Evolutionary conservation across 2,329 filamentous ascomycete species (phyloP), one percentile per base, ranked within the genome.

Genomic region (Pseudogymnoascus sp.): DNA sequence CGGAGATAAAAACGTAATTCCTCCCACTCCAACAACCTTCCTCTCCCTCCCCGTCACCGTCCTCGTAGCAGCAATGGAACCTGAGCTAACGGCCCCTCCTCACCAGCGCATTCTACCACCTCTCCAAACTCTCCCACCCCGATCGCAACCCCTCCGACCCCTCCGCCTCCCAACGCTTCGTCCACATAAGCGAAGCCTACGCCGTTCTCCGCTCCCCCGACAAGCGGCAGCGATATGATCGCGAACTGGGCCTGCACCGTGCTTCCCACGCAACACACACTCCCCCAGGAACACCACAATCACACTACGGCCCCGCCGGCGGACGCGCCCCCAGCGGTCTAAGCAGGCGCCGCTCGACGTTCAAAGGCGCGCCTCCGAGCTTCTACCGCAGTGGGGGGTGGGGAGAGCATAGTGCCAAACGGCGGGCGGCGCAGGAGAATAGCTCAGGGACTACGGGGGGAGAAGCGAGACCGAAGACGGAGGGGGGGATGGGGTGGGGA

Each of bases 51-150:
- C 15, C 21, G 21, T 21, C 21, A 21, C 21, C 21, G 21, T 21
- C 21, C 21, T 21, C 21, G 21, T 21, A 21, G 21, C 21, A 21
- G 21, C 21, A 21, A 21, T 21, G 21, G 21, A 36, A 15, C 59
- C 62, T 38, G 51, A 60, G 17, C 62, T 61, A 35, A 60, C 21
- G 21, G 21, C 21, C 21, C 21, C 5, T 8, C n/a, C 31, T 33
- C 6, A 31, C 29, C 63, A 87, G 84, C 70, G 84, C 84, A 68
- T 99, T 97, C 83, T 97, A 97, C 81, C 77, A 82, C 65, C 89
- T 97, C 73, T 96, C 92, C 71, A 96, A 97, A 77, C 78, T 83
- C 61, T 88, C 96, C 81, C 94, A 99, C 76, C 94, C 94, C 0
- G 94, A 99, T 80, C 86, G 87, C 73, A 95, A 97, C 80, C 90